A percentile compares a stretch with the other conserved stretches of the same genome.
phyloP scores from a whole-genome alignment of 2,329 filamentous ascomycete genomes.

The Ophiocordyceps camponoti-saundersi region DNA sequence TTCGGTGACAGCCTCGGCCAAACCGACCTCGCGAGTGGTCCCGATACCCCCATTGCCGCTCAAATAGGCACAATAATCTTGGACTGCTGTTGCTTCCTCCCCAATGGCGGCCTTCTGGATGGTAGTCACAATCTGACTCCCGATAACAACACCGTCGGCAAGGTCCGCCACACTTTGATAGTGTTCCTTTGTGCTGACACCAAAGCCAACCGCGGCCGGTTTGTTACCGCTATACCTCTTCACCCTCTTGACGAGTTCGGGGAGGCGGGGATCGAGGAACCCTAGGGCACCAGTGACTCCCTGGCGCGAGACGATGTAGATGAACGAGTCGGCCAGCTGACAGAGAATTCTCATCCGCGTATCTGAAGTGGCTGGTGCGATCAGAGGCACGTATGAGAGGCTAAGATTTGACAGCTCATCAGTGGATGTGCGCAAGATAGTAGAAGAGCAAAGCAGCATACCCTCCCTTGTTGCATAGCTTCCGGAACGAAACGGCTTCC shows the following conservation, averaged over 20 bases:
- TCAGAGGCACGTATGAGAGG: constrained; percentile 91
- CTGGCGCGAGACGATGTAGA: constrained; percentile 96
- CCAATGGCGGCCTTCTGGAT: constrained; percentile 26
- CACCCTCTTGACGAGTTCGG: constrained; percentile 66
- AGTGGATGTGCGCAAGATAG: background rate
- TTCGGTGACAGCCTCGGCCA: constrained; percentile 48
- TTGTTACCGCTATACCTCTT: constrained; percentile 85
- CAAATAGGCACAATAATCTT: constrained; percentile 69
- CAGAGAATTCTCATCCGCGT: constrained; percentile 89
- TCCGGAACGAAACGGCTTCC: constrained; percentile 84
- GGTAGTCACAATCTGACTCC: constrained; percentile 81
- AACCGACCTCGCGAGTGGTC: constrained; percentile 46
- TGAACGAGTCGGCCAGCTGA: constrained; percentile 93
- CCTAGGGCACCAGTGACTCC: constrained; percentile 88
- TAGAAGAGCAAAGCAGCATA: constrained; percentile 19
- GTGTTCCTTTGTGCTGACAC: constrained; percentile 88
- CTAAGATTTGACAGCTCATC: constrained; percentile 18
- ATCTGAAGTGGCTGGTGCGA: constrained; percentile 85
- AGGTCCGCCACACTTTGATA: constrained; percentile 72
- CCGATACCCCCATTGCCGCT: constrained; percentile 29
- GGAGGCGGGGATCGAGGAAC: constrained; percentile 63
- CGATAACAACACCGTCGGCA: constrained; percentile 90
- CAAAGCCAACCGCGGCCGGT: constrained; percentile 86
- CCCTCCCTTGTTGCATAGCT: constrained; percentile 63
- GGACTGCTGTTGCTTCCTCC: constrained; percentile 45